These are phyloP conservation scores for Botryobasidium botryosum DNA, from an alignment of 768 basidiomycete genomes.

Conservation along the genomic window DNA sequence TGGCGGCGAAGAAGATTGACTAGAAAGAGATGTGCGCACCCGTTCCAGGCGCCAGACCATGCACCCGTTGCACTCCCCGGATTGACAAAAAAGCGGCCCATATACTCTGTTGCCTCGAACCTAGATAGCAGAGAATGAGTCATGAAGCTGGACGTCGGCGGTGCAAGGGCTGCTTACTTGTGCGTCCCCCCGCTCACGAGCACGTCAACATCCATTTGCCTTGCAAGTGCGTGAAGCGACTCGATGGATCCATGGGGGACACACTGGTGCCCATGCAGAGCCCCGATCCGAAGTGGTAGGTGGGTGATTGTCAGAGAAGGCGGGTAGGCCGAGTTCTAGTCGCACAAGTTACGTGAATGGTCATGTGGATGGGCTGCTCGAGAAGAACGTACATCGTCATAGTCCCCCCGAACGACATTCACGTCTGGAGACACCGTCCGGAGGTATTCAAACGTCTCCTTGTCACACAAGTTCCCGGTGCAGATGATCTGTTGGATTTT, in stretches of 20 bases:
- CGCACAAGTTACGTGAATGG: slow-evolving; percentile 1
- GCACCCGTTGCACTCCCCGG: slow-evolving; percentile 92
- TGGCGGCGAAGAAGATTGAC: neutral
- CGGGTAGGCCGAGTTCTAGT: slow-evolving; percentile 53
- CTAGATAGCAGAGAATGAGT: slow-evolving; percentile 23
- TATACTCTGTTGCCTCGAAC: slow-evolving; percentile 88
- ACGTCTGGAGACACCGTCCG: slow-evolving; percentile 89
- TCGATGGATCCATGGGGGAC: slow-evolving; percentile 87
- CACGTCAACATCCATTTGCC: slow-evolving; percentile 97
- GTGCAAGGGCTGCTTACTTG: slow-evolving; percentile 35
- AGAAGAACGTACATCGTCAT: slow-evolving; percentile 59
- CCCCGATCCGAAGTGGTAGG: slow-evolving; percentile 73
- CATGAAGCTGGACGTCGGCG: neutral
- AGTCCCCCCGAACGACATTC: slow-evolving; percentile 82
- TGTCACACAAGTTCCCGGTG: slow-evolving; percentile 94
- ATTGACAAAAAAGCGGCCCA: slow-evolving; percentile 86
- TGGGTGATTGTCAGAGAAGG: slow-evolving; percentile 67
- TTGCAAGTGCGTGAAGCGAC: slow-evolving; percentile 68
- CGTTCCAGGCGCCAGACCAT: slow-evolving; percentile 63
- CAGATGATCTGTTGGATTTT: slow-evolving; percentile 97
- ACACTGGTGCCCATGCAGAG: slow-evolving; percentile 88
- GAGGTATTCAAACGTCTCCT: slow-evolving; percentile 93
- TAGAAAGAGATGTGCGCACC: slow-evolving; percentile 26
- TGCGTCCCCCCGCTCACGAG: slow-evolving; percentile 89
- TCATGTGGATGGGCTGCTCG: neutral